These are phyloP conservation scores for Melampsora americana DNA, from an alignment of 1,284 basidiomycete genomes.

Conservation along the genomic window DNA sequence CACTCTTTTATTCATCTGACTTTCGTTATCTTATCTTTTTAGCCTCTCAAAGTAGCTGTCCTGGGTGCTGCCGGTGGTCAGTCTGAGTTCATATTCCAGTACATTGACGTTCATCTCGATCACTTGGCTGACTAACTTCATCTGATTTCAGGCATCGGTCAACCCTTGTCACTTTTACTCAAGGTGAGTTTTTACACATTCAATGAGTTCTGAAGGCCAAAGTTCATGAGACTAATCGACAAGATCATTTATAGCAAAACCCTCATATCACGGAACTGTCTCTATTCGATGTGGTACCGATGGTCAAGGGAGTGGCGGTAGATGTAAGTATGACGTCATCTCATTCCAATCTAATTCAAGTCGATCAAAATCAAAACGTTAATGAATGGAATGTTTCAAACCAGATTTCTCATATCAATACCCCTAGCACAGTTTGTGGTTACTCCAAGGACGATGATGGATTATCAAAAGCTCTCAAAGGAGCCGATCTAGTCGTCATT, in stretches of 20 bases:
- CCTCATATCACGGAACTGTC: constrained; percentile 44
- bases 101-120: background rate
- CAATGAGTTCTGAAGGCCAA: background rate
- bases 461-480: constrained; percentile 79
- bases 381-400: constrained; percentile 9
- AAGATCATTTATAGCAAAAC: constrained; percentile 44
- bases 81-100: constrained; percentile 15
- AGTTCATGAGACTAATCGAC: constrained; percentile 50
- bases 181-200: constrained; percentile 32
- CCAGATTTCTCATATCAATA: constrained; percentile 73
- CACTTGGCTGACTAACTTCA: background rate
- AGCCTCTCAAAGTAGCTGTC: constrained; percentile 43
- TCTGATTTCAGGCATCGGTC: constrained; percentile 34
- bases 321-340: constrained; percentile 31
- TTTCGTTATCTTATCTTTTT: background rate
- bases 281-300: constrained; percentile 44
- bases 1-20: background rate
- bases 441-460: constrained; percentile 70
- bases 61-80: constrained; percentile 44
- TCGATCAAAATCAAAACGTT: constrained; percentile 50
- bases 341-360: background rate
- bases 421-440: constrained; percentile 74
- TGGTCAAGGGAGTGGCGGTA: constrained; percentile 45
- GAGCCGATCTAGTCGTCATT: constrained; percentile 86
- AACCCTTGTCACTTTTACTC: constrained; percentile 40